phyloP scores from a whole-genome alignment of 2,329 filamentous ascomycete genomes.

The Sarocladium strictum region DNA sequence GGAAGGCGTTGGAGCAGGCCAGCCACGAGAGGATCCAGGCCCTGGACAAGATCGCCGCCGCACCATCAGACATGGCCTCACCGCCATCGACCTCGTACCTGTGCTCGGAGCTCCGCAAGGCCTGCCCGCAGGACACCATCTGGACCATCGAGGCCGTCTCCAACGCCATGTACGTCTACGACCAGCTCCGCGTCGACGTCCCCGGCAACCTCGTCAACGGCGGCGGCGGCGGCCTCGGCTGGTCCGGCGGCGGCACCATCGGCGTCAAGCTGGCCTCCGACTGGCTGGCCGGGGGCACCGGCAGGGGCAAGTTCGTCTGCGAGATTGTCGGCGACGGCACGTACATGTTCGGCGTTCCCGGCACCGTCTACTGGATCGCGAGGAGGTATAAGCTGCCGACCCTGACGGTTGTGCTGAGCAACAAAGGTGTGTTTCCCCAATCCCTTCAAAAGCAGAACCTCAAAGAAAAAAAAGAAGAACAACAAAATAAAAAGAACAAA shows the following conservation, averaged over 20 bases:
- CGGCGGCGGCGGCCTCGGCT: slow-evolving; percentile 68
- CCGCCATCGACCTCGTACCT: background rate
- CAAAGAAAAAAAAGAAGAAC: too few species aligned
- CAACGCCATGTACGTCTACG: slow-evolving; percentile 54
- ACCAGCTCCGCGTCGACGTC: slow-evolving; percentile 59
- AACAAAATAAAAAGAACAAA: too few species aligned
- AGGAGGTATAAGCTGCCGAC: slow-evolving; percentile 40
- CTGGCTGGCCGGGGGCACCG: slow-evolving; percentile 17
- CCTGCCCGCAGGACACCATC: slow-evolving; percentile 45
- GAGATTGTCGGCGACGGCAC: slow-evolving; percentile 45
- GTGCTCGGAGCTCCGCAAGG: slow-evolving; percentile 10
- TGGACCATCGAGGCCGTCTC: slow-evolving; percentile 72
- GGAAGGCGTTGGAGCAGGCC: background rate
- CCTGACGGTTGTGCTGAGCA: slow-evolving; percentile 43
- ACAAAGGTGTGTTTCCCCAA: slow-evolving; percentile 30
- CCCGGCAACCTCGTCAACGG: slow-evolving; percentile 72
- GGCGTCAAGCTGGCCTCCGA: slow-evolving; percentile 63
- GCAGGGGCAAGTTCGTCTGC: slow-evolving; percentile 35
- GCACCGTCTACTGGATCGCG: slow-evolving; percentile 43
- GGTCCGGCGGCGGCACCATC: slow-evolving; percentile 65
- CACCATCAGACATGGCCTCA: background rate
- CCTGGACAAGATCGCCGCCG: background rate
- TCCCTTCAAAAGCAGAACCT: too few species aligned
- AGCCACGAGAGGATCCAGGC: slow-evolving; percentile 21
- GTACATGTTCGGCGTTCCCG: slow-evolving; percentile 41